Evolutionary conservation across 306 rosid genomes (phyloP).

Genomic region (Inga oerstediana): DNA sequence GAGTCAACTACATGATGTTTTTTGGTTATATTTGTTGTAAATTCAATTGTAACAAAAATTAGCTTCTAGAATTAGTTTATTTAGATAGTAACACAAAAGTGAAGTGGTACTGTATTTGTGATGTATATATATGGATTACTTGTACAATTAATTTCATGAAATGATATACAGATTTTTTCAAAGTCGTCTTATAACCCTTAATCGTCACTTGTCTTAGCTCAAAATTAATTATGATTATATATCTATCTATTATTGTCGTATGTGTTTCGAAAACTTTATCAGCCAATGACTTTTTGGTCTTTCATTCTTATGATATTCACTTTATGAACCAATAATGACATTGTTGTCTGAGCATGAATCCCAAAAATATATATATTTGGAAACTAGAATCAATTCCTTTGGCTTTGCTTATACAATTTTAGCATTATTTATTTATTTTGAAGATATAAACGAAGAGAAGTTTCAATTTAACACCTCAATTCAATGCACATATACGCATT

Average conservation of each 20-base stretch:
- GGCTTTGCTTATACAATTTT: not conserved
- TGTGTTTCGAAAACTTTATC: not conserved
- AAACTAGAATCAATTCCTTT: not conserved
- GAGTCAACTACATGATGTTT: too few species aligned
- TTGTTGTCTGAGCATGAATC: not conserved
- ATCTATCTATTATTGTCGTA: not conserved
- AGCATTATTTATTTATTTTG: not conserved
- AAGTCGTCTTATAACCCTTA: not conserved
- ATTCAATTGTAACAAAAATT: too few species aligned
- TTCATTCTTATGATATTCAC: not conserved
- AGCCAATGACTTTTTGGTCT: not conserved
- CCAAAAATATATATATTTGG: not conserved
- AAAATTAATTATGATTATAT: not conserved
- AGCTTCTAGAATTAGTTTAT: too few species aligned
- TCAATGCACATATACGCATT: conserved; percentile 34
- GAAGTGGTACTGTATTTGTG: too few species aligned
- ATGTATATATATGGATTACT: too few species aligned
- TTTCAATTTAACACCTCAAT: conserved; percentile 22
- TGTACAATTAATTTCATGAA: too few species aligned
- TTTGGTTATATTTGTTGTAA: too few species aligned
- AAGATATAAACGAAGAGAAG: conserved; percentile 4
- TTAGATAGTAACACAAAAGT: too few species aligned
- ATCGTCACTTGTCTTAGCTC: not conserved
- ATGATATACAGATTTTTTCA: too few species aligned
- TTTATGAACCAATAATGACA: not conserved